Percentiles rank a stretch among this genome's conserved stretches.
Conservation (phyloP, 2,329 filamentous ascomycete genomes). For the Leptographium galeiforme region DNA sequence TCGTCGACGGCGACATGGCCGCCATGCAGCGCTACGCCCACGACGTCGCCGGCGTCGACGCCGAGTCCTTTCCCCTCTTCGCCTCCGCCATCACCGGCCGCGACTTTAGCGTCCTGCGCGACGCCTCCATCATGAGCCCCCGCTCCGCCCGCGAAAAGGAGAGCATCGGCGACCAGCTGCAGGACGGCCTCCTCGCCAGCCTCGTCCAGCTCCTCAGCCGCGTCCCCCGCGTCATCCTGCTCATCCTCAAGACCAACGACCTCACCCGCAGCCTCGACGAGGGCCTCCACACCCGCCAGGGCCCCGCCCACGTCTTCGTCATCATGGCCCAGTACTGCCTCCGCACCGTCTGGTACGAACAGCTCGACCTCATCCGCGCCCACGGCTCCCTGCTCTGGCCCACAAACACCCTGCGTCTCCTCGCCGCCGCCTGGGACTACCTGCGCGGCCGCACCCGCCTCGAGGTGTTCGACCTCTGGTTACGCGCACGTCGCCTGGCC, state of each 20-base stretch:
- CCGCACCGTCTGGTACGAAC: constrained; percentile 51
- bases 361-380: constrained; percentile 41
- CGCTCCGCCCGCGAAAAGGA: constrained; percentile 70
- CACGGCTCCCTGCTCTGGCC: constrained; percentile 46
- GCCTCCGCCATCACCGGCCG: constrained; percentile 91
- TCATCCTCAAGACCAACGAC: constrained; percentile 97
- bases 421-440: constrained; percentile 45
- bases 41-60: constrained; percentile 77
- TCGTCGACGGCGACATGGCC: constrained; percentile 76
- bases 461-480: constrained; percentile 48
- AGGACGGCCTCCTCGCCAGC: constrained; percentile 78
- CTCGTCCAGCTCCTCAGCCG: constrained; percentile 77
- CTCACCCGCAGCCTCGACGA: constrained; percentile 88
- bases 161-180: constrained; percentile 68
- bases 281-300: constrained; percentile 62
- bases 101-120: constrained; percentile 67
- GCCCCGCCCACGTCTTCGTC: constrained; percentile 51
- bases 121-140: constrained; percentile 32
- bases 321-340: constrained; percentile 58
- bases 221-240: constrained; percentile 80
- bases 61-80: constrained; percentile 88
- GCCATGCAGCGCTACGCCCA: constrained; percentile 80
- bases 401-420: constrained; percentile 36
- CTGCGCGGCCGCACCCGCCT: constrained; percentile 50
- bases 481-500: constrained; percentile 36